Evolutionary conservation across 768 basidiomycete species (phyloP), one percentile per base, ranked within the genome.

Genomic region (Tulasnella sp.): DNA sequence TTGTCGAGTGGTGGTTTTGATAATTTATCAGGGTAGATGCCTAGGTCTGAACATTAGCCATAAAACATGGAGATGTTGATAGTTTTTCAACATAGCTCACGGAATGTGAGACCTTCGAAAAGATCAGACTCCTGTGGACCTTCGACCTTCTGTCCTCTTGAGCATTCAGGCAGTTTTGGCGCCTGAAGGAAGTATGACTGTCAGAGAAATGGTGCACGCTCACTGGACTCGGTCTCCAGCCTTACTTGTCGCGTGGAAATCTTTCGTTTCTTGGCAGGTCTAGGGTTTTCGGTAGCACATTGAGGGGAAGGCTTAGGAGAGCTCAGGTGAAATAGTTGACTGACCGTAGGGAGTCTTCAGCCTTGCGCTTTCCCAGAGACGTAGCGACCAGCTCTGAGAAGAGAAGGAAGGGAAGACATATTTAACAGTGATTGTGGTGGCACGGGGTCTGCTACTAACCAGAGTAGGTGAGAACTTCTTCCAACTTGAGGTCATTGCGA

Each of bases 71-170:
- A 29, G 57, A 29, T 10, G 22, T 17, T 25, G n/a, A 48, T 5
- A 31, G 15, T 22, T 19, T 21, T n/a, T 27, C 22, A 44, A 41
- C 12, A 7, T 24, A 29, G 74, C 85, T 66, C 53, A 93, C 93
- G 82, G 67, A 97, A 94, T 54, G 76, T 86, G 72, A 84, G 75
- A 24, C 78, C 85, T 12, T 79, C 72, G 65, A 98, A 90, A 17
- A 96, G 68, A 25, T 81, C 72, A 4, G 79, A 79, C 64, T 83
- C 24, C 27, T 43, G 42, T 24, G 54, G 54, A 1, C 54, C 54
- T 25, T 46, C 54, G 12, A 56, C 7, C 1, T 22, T 56, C 21
- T 56, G 54, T 15, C 54, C 54, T 1, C 42, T 15, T 43, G 54
- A 46, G 12, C 22, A 19, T 25, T 57, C 38, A 17, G 38, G 11